Percentiles rank a stretch among this genome's conserved stretches.
phyloP scores from a whole-genome alignment of 768 basidiomycete species.

The Favolaschia claudopus region DNA sequence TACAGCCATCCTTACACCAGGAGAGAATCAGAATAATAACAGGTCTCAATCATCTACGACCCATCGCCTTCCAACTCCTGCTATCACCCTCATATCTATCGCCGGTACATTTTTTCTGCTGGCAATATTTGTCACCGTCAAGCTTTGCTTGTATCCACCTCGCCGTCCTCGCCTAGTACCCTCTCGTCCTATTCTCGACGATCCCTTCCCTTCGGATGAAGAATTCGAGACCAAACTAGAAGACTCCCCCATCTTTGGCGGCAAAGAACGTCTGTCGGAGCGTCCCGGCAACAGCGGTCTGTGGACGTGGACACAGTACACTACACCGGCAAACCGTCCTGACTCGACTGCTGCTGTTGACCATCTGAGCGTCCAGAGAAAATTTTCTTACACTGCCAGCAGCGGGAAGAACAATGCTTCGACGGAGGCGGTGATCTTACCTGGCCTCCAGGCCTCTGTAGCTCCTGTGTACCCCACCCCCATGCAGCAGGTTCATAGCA shows the following conservation, averaged over 20 bases:
- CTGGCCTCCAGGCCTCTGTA: constrained; percentile 25
- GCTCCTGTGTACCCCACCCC: constrained; percentile 36
- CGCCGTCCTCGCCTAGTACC: constrained; percentile 68
- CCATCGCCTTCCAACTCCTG: constrained; percentile 53
- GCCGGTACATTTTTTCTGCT: constrained; percentile 58
- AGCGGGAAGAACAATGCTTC: constrained; percentile 32
- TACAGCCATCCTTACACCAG: constrained; percentile 11
- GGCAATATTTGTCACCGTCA: constrained; percentile 55
- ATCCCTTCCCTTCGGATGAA: constrained; percentile 57
- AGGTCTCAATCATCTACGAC: constrained; percentile 15
- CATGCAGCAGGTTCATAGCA: constrained; percentile 50
- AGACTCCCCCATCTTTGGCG: constrained; percentile 81
- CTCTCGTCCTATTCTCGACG: constrained; percentile 76
- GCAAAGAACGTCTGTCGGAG: constrained; percentile 63
- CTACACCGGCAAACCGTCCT: constrained; percentile 40
- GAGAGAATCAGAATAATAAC: constrained; percentile 9
- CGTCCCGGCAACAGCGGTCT: constrained; percentile 47
- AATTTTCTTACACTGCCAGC: constrained; percentile 6
- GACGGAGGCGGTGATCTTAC: constrained; percentile 27
- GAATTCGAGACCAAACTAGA: constrained; percentile 47
- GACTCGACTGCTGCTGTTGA: constrained; percentile 12
- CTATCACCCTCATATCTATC: constrained; percentile 62
- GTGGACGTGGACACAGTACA: constrained; percentile 68
- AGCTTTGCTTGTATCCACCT: constrained; percentile 56
- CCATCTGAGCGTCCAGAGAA: constrained; percentile 23